Conservation (phyloP, 257 asterid species). For the Orobanche coerulescens region DNA sequence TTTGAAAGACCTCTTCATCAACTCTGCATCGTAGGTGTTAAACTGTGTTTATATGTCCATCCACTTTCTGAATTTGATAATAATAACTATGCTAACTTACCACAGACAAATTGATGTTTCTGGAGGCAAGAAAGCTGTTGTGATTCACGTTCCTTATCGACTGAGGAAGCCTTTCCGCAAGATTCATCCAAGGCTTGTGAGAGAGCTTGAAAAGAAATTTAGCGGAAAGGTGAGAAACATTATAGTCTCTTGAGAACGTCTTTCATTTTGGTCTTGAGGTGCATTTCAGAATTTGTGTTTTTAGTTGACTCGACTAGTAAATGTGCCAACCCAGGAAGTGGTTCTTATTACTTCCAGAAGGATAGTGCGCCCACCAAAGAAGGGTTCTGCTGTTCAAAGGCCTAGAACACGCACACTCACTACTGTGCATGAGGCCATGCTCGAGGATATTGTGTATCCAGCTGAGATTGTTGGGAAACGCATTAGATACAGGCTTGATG, state of each 20-base stretch:
- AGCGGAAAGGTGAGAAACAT: conserved; percentile 63
- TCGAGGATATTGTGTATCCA: conserved; percentile 79
- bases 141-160: conserved; percentile 78
- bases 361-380: conserved; percentile 81
- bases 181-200: conserved; percentile 71
- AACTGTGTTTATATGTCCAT: not conserved
- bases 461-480: conserved; percentile 87
- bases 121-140: conserved; percentile 79
- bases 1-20: conserved; percentile 76
- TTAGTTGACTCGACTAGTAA: not conserved
- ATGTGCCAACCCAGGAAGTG: conserved; percentile 45
- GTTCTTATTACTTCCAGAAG: conserved; percentile 72
- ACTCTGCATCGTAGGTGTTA: conserved; percentile 61
- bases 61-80: not conserved
- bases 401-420: conserved; percentile 88
- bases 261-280: not conserved
- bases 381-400: conserved; percentile 79
- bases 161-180: conserved; percentile 82
- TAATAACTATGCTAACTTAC: not conserved
- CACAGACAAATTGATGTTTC: conserved; percentile 72
- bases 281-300: not conserved
- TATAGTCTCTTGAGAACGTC: not conserved
- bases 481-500: conserved; percentile 57
- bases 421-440: conserved; percentile 76
- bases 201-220: conserved; percentile 94